phyloP scores from a whole-genome alignment of 73 alveolate species.

The Paramecium octaurelia region DNA sequence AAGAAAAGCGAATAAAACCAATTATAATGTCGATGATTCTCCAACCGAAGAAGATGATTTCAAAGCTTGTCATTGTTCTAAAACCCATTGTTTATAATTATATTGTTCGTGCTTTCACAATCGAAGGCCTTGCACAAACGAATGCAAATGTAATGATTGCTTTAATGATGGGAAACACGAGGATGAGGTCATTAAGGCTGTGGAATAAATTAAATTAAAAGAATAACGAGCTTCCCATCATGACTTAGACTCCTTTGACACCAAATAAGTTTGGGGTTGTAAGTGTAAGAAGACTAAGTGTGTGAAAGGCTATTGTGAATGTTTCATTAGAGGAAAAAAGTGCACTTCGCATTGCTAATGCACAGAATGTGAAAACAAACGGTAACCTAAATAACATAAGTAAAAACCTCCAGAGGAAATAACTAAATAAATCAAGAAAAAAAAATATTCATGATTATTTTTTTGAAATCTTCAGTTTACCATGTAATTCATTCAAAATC shows the following conservation, averaged over 20 bases:
- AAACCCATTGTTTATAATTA: background rate
- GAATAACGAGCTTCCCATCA: conserved; percentile 32
- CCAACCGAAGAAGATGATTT: background rate
- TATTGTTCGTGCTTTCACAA: conserved; percentile 44
- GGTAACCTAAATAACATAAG: background rate
- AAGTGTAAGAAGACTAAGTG: conserved; percentile 40
- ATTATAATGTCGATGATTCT: conserved; percentile 39
- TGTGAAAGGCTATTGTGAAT: conserved; percentile 43
- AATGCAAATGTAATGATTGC: conserved; percentile 15
- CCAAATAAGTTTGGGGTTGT: conserved; percentile 40
- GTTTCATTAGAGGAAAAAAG: conserved; percentile 3
- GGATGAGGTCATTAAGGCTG: background rate
- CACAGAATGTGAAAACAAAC: background rate
- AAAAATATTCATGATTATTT: background rate
- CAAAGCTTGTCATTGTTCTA: conserved; percentile 19
- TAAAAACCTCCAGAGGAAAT: background rate
- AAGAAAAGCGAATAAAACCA: background rate
- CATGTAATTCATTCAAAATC: background rate
- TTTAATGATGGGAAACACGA: conserved; percentile 45
- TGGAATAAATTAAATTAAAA: conserved; percentile 13
- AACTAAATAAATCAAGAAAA: background rate
- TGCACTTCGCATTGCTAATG: conserved; percentile 30
- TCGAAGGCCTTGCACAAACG: background rate
- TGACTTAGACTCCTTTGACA: conserved; percentile 15
- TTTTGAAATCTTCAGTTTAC: background rate